Base-by-base conservation (phyloP, 2,329 filamentous ascomycete species). In the Geoglossum cookeanum region DNA sequence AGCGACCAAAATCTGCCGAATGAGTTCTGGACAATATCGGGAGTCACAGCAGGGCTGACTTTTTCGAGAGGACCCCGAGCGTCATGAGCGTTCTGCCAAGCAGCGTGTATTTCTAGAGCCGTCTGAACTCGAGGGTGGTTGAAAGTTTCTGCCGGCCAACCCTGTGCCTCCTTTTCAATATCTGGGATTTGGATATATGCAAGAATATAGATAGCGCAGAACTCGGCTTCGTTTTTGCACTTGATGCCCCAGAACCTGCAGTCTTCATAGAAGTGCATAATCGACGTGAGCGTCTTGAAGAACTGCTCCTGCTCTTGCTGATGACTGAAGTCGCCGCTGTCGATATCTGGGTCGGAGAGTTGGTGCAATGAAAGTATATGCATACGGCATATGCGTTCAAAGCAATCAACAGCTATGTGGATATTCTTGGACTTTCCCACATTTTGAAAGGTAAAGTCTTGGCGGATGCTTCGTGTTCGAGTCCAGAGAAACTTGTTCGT, bases 401-500 rank as follows among this genome's bases (percentile, higher is more conserved):
- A 75, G 62, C 79, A 82, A 27, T 77, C 75, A 5, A 83, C 76
- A 3, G 78, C 77, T 22, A 77, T 72, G 52, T 70, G 67, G 39
- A 83, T 72, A 63, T 82, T 76, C n/a, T 72, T 69, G n/a, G 70
- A 22, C 29, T 58, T 45, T 13, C 37, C 48, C 9, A 58, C 30
- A 30, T 79, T 76, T 65, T 82, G 79, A 22, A 82, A 80, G 1
- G 78, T 78, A 55, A 83, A 78, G 64, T 84, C 80, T 63, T 83
- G 83, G 45, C 80, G 75, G 58, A 84, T 76, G 4, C 78, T 79
- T 52, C 80, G 74, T 37, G 79, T 82, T 17, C 80, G 74, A 64
- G 83, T 80, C 80, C 80, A 84, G 30, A 83, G 74, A 65, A 82
- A 84, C 59, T 76, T 75, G 63, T 83, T 78, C 11, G 81, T 73